phyloP scores from a whole-genome alignment of 2,329 filamentous ascomycete species.

The Orbilia quercus region DNA sequence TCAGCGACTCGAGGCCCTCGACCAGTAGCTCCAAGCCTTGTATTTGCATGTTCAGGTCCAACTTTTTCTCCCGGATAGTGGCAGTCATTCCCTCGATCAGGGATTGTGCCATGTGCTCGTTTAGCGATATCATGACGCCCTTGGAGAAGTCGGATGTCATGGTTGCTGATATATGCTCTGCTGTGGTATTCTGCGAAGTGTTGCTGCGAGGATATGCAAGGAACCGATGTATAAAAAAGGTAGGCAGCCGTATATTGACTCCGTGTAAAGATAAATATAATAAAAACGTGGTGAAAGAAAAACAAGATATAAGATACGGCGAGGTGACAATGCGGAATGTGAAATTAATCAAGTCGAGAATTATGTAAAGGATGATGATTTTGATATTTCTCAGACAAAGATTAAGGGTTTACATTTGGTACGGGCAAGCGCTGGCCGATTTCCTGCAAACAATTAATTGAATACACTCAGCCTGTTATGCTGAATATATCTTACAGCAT shows the following conservation, averaged over 20 bases:
- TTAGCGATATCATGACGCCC: conserved; percentile 49
- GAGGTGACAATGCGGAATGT: not conserved
- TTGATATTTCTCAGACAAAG: not conserved
- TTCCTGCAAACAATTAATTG: too few species aligned
- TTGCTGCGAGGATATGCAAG: not conserved
- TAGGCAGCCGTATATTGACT: not conserved
- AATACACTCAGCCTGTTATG: not conserved
- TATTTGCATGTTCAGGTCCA: conserved; percentile 45
- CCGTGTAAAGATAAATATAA: too few species aligned
- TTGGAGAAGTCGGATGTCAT: conserved; percentile 49
- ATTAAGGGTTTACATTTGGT: conserved; percentile 3
- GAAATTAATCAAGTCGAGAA: not conserved
- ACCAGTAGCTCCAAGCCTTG: conserved; percentile 53
- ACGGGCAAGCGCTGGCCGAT: not conserved
- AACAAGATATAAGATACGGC: not conserved
- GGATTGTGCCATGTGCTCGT: conserved; percentile 53
- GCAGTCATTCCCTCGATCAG: conserved; percentile 43
- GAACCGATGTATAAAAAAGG: not conserved
- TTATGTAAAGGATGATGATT: not conserved
- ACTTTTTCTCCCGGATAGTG: conserved; percentile 44
- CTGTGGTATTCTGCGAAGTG: conserved; percentile 19
- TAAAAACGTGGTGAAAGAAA: not conserved
- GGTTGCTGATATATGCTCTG: too few species aligned
- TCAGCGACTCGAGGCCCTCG: conserved; percentile 44
- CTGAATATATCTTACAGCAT: conserved; percentile 30